Base-by-base conservation (phyloP, 257 asterid species). In the Solanum chmielewskii region DNA sequence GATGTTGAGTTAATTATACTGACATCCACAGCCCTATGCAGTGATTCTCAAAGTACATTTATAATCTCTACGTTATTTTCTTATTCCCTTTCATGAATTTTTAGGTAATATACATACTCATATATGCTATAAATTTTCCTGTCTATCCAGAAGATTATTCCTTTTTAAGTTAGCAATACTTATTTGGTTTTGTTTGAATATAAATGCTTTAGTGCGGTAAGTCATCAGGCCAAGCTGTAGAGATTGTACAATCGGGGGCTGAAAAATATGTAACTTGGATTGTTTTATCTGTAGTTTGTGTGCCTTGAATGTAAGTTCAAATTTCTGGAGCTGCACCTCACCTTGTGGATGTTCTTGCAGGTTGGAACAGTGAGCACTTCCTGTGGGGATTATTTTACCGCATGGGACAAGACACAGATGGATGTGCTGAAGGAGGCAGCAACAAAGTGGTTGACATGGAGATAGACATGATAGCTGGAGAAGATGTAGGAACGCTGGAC, bases 1-100 rank as follows among this genome's bases (percentile, higher is more conserved):
- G 94, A 91, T 45, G 83, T 90, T 14, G 98, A 95, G 91, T 91
- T 95, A 88, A 86, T 96, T 86, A 91, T 96, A 59, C 91, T 94
- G 78, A 45, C 95, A 83, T 96, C 99, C 77, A 90, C 90, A 80
- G 87, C 90, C 84, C 85, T 96, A 85, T 87, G 86, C 7, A 59
- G 35, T 41, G 89, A 93, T 88, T 88, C 92, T 89, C 96, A 92
- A 88, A 62, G 98, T 94, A 80, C 90, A 59, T 77, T 86, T 62
- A n/a, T 39, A 75, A 42, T 83, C 47, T 44, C 82, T 41, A 45
- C 47, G 49, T 56, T 86, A 20, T 33, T 89, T 18, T 70, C 70
- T n/a, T 25, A 41, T 21, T 49, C 29, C 49, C 41, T 69, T 42
- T n/a, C 23, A 76, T 76, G 45, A 33, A n/a, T n/a, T 6, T 76